Base-by-base conservation (phyloP, 2,329 filamentous ascomycete genomes). In the Incumbomyces lentus region DNA sequence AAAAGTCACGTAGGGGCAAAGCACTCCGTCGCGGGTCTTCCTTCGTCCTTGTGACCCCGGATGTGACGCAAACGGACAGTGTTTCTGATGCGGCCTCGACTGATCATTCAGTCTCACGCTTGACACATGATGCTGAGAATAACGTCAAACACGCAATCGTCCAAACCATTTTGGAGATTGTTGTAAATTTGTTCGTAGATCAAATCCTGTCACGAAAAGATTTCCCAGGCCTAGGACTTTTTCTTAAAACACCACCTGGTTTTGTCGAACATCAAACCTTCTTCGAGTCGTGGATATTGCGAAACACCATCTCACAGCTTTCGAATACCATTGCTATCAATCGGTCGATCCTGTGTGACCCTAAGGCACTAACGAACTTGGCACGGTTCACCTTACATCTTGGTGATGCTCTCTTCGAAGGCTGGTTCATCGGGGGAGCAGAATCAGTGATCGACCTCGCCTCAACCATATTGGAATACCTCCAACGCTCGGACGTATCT, bases 201-300 rank as follows among this genome's bases (percentile, higher is more conserved):
- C 87, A 96, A 56, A 69, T 96, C 0, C 77, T 95, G 35, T 76
- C 75, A 26, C 81, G 87, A 19, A 95, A 95, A 61, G 92, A 98
- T 44, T 98, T 96, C 59, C 74, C 82, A 2, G 90, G 92, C 0
- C 84, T 98, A 44, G 81, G 83, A 0, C 68, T 98, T 8, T 94
- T 86, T 59, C 70, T 86, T 44, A 95, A 92, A 61, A 84, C 90
- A 0, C 92, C 93, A 1, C 87, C 92, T 1, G 89, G 90, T 0
- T 95, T 94, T 58, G 79, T 90, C 55, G 92, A 96, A 60, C 88
- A 96, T 56, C 89, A 95, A 58, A 87, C 88, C 0, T 94, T 89
- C 61, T 95, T 98, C 55, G 87, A 94, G 60, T 94, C 92, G 0
- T 95, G 89, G 60, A 70, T 96, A 2, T 69, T 96, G 16, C 78